Conservation (phyloP, 2,329 filamentous ascomycete species). For the Parastagonospora nodorum region DNA sequence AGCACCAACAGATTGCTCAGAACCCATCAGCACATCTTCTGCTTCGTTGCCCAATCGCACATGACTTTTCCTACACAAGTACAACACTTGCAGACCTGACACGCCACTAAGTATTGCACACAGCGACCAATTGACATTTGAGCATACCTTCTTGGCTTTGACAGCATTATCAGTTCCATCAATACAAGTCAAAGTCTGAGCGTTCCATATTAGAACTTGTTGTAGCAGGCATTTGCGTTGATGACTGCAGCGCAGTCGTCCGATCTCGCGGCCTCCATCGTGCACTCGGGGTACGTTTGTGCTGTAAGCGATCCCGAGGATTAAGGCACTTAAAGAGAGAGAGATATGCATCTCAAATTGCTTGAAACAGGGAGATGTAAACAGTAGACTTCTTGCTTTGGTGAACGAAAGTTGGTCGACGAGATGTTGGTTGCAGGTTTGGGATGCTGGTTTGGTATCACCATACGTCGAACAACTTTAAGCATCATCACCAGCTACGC, state of each 20-base stretch:
- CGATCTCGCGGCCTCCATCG: constrained; percentile 25
- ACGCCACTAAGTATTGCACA: neutral
- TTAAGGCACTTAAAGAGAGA: constrained; percentile 11
- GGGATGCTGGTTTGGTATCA: no score
- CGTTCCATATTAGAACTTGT: constrained; percentile 33
- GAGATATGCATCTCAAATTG: constrained; percentile 20
- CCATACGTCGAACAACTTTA: no score
- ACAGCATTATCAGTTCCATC: constrained; percentile 28
- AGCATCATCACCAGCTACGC: no score
- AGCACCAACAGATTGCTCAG: neutral
- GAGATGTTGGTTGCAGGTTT: no score
- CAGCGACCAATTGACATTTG: neutral
- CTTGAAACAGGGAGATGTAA: neutral
- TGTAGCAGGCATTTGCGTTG: constrained; percentile 41
- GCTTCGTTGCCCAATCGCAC: constrained; percentile 34
- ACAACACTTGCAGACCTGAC: constrained; percentile 38
- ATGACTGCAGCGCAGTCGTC: constrained; percentile 39
- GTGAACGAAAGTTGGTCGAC: no score
- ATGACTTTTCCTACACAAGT: constrained; percentile 36
- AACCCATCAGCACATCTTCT: constrained; percentile 19
- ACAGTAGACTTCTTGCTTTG: no score
- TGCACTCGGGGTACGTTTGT: constrained; percentile 29
- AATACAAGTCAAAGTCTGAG: constrained; percentile 31
- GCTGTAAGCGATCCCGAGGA: constrained; percentile 12
- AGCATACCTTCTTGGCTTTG: constrained; percentile 28